Conservation (phyloP, 1,284 basidiomycete species). For the Omphalotus olearius region DNA sequence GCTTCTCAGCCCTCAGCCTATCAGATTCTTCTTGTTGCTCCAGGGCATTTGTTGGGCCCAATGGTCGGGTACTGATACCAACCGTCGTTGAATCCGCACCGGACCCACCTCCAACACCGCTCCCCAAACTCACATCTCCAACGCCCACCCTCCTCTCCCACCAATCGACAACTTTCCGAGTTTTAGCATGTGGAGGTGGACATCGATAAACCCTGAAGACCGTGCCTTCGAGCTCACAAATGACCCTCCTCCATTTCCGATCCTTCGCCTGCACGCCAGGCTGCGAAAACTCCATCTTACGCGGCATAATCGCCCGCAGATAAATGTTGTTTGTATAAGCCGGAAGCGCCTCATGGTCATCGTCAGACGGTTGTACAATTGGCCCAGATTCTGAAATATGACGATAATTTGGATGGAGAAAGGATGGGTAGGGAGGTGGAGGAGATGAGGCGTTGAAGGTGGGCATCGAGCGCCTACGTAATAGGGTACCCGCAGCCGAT, state of each 20-base stretch:
- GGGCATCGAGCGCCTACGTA: slow-evolving; percentile 55
- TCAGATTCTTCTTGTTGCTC: slow-evolving; percentile 8
- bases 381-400: not conserved
- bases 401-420: slow-evolving; percentile 19
- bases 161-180: slow-evolving; percentile 57
- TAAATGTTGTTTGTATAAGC: slow-evolving; percentile 81
- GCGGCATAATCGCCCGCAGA: slow-evolving; percentile 80
- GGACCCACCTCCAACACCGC: slow-evolving; percentile 20
- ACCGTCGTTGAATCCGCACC: slow-evolving; percentile 16
- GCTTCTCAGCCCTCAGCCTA: slow-evolving; percentile 10
- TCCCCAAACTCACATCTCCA: slow-evolving; percentile 42
- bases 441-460: slow-evolving; percentile 42
- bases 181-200: slow-evolving; percentile 42
- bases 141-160: slow-evolving; percentile 74
- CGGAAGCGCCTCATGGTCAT: slow-evolving; percentile 82
- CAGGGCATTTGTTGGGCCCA: not conserved
- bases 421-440: slow-evolving; percentile 50
- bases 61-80: not conserved
- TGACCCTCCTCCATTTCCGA: slow-evolving; percentile 85
- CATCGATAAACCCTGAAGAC: slow-evolving; percentile 81
- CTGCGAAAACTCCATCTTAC: slow-evolving; percentile 91
- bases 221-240: slow-evolving; percentile 93
- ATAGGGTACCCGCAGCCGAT: slow-evolving; percentile 22
- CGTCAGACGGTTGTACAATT: slow-evolving; percentile 45
- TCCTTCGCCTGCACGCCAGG: slow-evolving; percentile 88